phyloP scores from a whole-genome alignment of 2,329 filamentous ascomycete genomes.

The Neurospora crassa region DNA sequence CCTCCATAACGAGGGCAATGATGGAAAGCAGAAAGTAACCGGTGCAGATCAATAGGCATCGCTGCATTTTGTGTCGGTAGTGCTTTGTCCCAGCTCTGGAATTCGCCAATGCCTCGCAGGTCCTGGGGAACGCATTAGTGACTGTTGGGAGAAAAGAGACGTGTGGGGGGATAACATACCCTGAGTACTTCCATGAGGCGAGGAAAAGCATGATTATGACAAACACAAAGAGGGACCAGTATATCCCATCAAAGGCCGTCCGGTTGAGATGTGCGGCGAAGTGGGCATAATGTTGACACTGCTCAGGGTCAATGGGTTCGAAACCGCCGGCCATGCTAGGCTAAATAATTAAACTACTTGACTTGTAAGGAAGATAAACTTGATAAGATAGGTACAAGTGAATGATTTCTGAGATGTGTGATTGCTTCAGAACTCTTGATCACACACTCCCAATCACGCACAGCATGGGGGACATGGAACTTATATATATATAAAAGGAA shows the following conservation, averaged over 20 bases:
- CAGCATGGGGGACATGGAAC: background rate
- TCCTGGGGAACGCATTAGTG: constrained; percentile 13
- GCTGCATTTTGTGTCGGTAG: constrained; percentile 27
- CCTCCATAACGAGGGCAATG: constrained; percentile 41
- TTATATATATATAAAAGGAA: background rate
- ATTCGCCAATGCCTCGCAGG: constrained; percentile 23
- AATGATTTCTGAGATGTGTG: background rate
- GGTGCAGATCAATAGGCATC: constrained; percentile 33
- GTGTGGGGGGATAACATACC: constrained; percentile 14
- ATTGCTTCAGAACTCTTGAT: background rate
- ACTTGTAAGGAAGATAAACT: background rate
- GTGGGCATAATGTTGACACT: constrained; percentile 30
- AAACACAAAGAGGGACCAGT: constrained; percentile 30
- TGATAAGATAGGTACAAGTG: background rate
- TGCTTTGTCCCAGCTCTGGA: constrained; percentile 19
- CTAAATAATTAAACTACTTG: background rate
- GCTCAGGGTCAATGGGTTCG: constrained; percentile 20
- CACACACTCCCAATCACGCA: background rate
- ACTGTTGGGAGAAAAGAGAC: background rate
- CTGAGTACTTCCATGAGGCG: constrained; percentile 27
- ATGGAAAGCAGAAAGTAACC: constrained; percentile 35
- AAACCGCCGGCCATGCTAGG: constrained; percentile 27
- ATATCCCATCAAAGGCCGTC: constrained; percentile 28
- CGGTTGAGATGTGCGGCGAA: constrained; percentile 28
- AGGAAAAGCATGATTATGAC: constrained; percentile 29